A percentile compares a stretch with the other conserved stretches of the same genome.
Conservation (phyloP, 2,329 filamentous ascomycete genomes). For the Graphiopsis chlorocephala region DNA sequence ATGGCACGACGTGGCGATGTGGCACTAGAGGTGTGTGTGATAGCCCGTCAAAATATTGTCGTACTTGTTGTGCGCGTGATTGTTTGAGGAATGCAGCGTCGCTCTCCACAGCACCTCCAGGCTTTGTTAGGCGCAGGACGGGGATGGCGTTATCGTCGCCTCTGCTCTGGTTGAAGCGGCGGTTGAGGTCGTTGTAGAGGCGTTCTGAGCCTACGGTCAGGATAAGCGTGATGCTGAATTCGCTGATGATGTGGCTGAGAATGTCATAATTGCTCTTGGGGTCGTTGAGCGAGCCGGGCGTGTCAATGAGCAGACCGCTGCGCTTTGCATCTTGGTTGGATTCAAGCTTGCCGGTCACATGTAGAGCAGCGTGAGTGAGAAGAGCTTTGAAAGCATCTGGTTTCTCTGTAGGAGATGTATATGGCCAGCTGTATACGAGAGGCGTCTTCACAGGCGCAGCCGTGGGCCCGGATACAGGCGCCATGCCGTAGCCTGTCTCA, state of each 20-base stretch:
- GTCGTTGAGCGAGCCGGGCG: slow-evolving; percentile 65
- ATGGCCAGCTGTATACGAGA: slow-evolving; percentile 84
- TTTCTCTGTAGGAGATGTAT: slow-evolving; percentile 69
- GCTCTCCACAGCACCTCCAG: slow-evolving; percentile 77
- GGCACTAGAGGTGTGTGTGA: slow-evolving; percentile 70
- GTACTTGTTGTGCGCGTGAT: slow-evolving; percentile 71
- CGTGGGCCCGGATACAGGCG: slow-evolving; percentile 86
- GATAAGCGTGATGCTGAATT: slow-evolving; percentile 69
- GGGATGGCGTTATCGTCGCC: slow-evolving; percentile 62
- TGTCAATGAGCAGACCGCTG: slow-evolving; percentile 83
- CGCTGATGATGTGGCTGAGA: slow-evolving; percentile 73
- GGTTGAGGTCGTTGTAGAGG: slow-evolving; percentile 70
- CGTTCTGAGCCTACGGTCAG: slow-evolving; percentile 77
- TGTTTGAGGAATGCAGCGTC: slow-evolving; percentile 72
- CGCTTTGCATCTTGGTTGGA: slow-evolving; percentile 70
- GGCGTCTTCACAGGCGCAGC: slow-evolving; percentile 87
- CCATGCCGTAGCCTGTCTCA: slow-evolving; percentile 78
- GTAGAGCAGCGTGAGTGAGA: slow-evolving; percentile 72
- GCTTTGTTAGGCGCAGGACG: slow-evolving; percentile 77
- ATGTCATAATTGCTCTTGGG: slow-evolving; percentile 68
- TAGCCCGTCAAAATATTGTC: slow-evolving; percentile 93
- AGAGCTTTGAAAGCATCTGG: slow-evolving; percentile 68
- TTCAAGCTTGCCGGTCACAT: slow-evolving; percentile 71
- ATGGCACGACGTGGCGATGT: slow-evolving; percentile 80
- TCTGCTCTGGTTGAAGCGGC: slow-evolving; percentile 57